Percentiles rank a stretch among this genome's conserved stretches.
phyloP scores from a whole-genome alignment of 2,329 filamentous ascomycete species.

The Madurella mycetomatis region DNA sequence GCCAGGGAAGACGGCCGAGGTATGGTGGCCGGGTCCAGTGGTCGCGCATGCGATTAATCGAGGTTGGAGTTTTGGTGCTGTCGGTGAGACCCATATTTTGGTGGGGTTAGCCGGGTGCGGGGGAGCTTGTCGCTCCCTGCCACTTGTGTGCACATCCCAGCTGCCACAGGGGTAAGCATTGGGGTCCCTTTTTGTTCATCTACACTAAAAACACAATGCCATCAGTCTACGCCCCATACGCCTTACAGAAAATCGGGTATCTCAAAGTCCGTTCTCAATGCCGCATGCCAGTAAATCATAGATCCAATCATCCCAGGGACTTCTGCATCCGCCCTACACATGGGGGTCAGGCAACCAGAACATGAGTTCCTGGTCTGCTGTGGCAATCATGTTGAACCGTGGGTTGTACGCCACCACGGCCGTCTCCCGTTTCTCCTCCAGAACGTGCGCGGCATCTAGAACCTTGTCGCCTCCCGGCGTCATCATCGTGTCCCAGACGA shows the following conservation, averaged over 20 bases:
- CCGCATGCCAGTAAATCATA: neutral
- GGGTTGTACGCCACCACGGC: conserved; percentile 85
- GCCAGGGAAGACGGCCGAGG: too few relatives aligned
- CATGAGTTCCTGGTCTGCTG: conserved; percentile 76
- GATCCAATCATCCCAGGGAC: neutral
- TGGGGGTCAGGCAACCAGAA: conserved; percentile 73
- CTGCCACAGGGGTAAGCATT: conserved; percentile 4
- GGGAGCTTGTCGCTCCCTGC: conserved; percentile 5
- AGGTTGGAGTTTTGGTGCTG: conserved; percentile 15
- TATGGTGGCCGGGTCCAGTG: too few relatives aligned
- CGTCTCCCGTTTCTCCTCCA: conserved; percentile 63
- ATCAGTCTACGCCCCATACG: neutral
- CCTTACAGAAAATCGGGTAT: neutral
- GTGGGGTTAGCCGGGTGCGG: conserved; percentile 19
- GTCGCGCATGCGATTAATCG: neutral
- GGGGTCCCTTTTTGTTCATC: too few relatives aligned
- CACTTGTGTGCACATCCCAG: neutral
- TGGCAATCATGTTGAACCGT: conserved; percentile 85
- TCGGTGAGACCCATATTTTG: conserved; percentile 11
- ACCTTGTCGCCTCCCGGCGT: conserved; percentile 52
- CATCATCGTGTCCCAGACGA: conserved; percentile 79
- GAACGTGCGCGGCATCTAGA: conserved; percentile 58
- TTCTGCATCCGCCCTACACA: conserved; percentile 31
- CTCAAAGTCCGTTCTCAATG: neutral
- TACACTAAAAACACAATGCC: conserved; percentile 2